phyloP scores from a whole-genome alignment of 345 rosid species.

The Erysimum cheiranthoides region DNA sequence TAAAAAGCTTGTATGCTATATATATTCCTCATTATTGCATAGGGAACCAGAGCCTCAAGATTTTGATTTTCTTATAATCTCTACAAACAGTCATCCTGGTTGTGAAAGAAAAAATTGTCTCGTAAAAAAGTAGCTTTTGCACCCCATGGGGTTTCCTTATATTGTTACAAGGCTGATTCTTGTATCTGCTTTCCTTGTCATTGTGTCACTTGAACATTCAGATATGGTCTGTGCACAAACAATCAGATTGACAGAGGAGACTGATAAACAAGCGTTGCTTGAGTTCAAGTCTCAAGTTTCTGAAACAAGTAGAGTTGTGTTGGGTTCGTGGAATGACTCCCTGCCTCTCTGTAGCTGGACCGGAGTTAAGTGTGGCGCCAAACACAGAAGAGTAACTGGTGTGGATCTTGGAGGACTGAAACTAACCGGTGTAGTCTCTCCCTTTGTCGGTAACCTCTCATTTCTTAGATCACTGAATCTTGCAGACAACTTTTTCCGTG shows the following conservation, averaged over 20 bases:
- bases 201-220: conserved; percentile 7
- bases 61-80: conserved; percentile 2
- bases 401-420: conserved; percentile 33
- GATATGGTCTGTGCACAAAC: conserved; percentile 29
- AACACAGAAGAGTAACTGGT: conserved; percentile 30
- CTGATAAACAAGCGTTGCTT: conserved; percentile 36
- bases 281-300: conserved; percentile 39
- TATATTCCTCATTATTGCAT: conserved; percentile 7
- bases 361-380: conserved; percentile 32
- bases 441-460: conserved; percentile 47
- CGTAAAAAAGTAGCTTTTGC: not conserved
- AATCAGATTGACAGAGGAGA: conserved; percentile 38
- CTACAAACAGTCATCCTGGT: not conserved
- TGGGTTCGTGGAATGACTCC: conserved; percentile 44
- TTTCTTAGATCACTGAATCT: conserved; percentile 39
- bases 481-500: conserved; percentile 28
- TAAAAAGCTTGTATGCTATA: not conserved
- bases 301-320: conserved; percentile 24
- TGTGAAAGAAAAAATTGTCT: not conserved
- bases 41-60: not conserved
- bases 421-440: conserved; percentile 36
- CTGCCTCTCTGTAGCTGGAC: conserved; percentile 37
- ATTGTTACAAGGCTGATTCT: conserved; percentile 16
- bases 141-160: conserved; percentile 12
- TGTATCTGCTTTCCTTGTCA: conserved; percentile 15